Evolutionary conservation across 192 early-diverging fungal species (phyloP), one percentile per base, ranked within the genome.

Genomic region (Entomortierella beljakovae): DNA sequence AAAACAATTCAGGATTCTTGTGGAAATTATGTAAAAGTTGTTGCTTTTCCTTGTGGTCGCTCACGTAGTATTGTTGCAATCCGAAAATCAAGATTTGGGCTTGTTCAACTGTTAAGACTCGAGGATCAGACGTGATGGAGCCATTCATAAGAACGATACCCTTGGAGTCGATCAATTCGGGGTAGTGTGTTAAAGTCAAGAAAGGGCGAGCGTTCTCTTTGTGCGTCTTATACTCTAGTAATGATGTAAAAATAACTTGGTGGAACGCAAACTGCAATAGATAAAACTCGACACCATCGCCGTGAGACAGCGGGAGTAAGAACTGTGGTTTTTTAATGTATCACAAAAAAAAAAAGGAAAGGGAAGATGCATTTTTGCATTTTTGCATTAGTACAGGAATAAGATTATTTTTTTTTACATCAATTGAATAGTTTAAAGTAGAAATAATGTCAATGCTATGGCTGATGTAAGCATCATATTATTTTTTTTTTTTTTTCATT

Each of bases 121-220:
- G 82, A 20, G 81, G 73, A 22, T 88, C 80, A 16, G 82, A 83
- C 4, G 88, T 83, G 37, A 92, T 59, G 62, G 94, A 92, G 22
- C 97, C 97, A 15, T 89, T 81, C 97, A 98, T 97, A 33, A 98
- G 86, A 34, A 98, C 95, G 57, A 98, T 84, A 33, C 86, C 92
- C 80, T 96, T 95, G 74, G 82, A 75, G 6, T 92, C 89, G 20
- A 84, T 70, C 51, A 97, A 82, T 31, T 98, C 97, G 48, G 92
- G 91, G 86, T 94, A 97, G 72, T 96, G 92, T 18, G 94, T 95
- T 54, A 98, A 77, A 25, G 94, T 93, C 51, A 98, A 84, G 60
- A 88, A 89, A 22, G 95, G 93, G 6, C 92, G 87, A 13, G 97
- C 93, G 58, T 92, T 88, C 35, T 86, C 85, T 10, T 86, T 83